These are phyloP conservation scores for Globisporangium paddicum DNA, from an alignment of 352 stramenopile species.

Conservation along the genomic window DNA sequence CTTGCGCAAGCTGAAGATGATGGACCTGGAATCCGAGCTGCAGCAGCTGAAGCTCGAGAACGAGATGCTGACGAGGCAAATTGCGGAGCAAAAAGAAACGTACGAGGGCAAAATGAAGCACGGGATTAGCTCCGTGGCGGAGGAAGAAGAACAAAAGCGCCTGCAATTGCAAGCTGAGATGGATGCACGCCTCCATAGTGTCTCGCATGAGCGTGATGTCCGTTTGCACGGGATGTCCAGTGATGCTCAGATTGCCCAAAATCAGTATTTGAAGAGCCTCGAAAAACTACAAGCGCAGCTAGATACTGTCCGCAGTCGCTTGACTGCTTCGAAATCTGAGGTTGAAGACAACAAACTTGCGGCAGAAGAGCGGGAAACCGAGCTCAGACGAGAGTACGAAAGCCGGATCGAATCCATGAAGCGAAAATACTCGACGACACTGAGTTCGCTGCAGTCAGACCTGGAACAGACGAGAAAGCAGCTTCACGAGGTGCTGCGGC, in stretches of 20 bases:
- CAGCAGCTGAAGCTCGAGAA: conserved; percentile 72
- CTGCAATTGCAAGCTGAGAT: conserved; percentile 29
- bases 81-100: conserved; percentile 34
- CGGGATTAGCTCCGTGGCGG: conserved; percentile 16
- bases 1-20: conserved; percentile 36
- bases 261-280: conserved; percentile 50
- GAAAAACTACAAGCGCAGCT: conserved; percentile 46
- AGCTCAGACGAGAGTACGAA: conserved; percentile 23
- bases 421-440: conserved; percentile 11
- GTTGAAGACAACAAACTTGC: conserved; percentile 34
- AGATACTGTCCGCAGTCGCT: conserved; percentile 23
- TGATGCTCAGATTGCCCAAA: conserved; percentile 38
- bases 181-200: conserved; percentile 17
- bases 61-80: conserved; percentile 54
- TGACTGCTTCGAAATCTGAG: conserved; percentile 25
- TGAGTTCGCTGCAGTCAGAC: conserved; percentile 21
- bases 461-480: conserved; percentile 33
- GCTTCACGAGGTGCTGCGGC: conserved; percentile 44
- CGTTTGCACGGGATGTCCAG: conserved; percentile 25
- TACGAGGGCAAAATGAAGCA: conserved; percentile 32
- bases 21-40: conserved; percentile 60
- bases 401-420: conserved; percentile 15
- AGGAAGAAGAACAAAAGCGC: conserved; percentile 21
- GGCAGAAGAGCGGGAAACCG: conserved; percentile 26
- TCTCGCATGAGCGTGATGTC: conserved; percentile 26